phyloP scores from a whole-genome alignment of 2,329 filamentous ascomycete genomes.

The Ophiognomonia clavigignenti-juglandacearum region DNA sequence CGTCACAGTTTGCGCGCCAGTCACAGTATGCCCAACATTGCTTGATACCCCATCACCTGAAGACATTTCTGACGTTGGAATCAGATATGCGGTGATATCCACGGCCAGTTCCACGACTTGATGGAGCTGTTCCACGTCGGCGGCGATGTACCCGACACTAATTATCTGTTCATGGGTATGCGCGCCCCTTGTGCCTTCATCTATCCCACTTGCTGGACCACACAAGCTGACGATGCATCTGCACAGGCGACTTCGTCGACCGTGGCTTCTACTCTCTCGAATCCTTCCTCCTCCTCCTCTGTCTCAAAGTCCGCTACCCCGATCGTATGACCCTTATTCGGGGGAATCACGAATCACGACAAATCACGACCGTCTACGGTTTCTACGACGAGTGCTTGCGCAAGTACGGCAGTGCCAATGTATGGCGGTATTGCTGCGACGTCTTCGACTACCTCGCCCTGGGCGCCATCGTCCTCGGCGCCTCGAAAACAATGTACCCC shows the following conservation, averaged over 20 bases:
- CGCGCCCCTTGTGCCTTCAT: not conserved
- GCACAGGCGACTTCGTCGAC: conserved; percentile 86
- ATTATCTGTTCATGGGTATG: conserved; percentile 93
- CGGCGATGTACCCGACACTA: conserved; percentile 90
- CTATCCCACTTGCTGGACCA: not conserved
- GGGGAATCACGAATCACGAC: conserved; percentile 92
- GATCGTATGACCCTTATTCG: conserved; percentile 95
- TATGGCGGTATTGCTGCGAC: conserved; percentile 96
- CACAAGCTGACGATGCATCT: not conserved
- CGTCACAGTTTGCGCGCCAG: conserved; percentile 88
- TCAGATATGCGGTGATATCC: conserved; percentile 92
- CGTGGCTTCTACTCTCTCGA: conserved; percentile 97
- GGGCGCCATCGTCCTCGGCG: conserved; percentile 85
- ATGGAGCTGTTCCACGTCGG: conserved; percentile 96
- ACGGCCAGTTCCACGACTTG: conserved; percentile 92
- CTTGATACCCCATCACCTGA: not conserved
- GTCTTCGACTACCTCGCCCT: conserved; percentile 96
- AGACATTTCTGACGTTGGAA: conserved; percentile 4
- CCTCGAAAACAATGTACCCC: conserved; percentile 58
- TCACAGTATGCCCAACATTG: conserved; percentile 59
- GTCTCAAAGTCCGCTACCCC: conserved; percentile 94
- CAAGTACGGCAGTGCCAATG: conserved; percentile 94
- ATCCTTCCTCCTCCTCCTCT: conserved; percentile 90
- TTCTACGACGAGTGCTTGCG: conserved; percentile 97
- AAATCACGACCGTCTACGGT: conserved; percentile 96